These are phyloP conservation scores for Polyplosphaeria fusca DNA, from an alignment of 495 filamentous ascomycete genomes.

Conservation along the genomic window DNA sequence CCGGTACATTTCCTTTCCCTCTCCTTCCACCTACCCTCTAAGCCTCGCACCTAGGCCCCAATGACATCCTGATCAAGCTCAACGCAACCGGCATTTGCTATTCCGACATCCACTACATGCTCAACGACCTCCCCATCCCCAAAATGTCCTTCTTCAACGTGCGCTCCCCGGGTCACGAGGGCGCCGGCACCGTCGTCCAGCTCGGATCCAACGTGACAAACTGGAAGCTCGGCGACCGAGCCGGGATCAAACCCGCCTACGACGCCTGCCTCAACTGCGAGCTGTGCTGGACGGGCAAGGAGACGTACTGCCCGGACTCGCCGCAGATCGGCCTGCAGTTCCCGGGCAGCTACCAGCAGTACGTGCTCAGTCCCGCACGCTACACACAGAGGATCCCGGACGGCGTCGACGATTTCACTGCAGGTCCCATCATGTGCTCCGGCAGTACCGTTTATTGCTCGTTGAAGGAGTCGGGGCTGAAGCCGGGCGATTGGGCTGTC, in stretches of 20 bases:
- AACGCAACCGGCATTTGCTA: constrained; percentile 51
- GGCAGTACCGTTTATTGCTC: constrained; percentile 42
- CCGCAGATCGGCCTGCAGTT: constrained; percentile 13
- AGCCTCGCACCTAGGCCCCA: constrained; percentile 40
- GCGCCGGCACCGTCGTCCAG: too few relatives aligned
- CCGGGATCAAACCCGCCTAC: constrained; percentile 55
- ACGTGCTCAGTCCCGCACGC: constrained; percentile 41
- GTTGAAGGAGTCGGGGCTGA: constrained; percentile 41
- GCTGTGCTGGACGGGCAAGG: constrained; percentile 47
- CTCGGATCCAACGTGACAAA: too few relatives aligned
- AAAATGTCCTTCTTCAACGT: constrained; percentile 49
- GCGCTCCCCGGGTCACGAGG: constrained; percentile 50
- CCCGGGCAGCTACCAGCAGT: constrained; percentile 42
- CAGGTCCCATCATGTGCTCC: constrained; percentile 47
- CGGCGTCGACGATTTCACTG: constrained; percentile 42
- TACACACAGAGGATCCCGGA: constrained; percentile 46
- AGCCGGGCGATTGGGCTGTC: constrained; percentile 43
- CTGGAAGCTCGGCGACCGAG: constrained; percentile 58
- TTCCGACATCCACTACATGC: constrained; percentile 52
- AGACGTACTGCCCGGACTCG: constrained; percentile 42
- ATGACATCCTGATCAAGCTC: constrained; percentile 49
- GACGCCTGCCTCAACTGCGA: constrained; percentile 53
- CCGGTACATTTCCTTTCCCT: constrained; percentile 8
- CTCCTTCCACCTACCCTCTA: background rate
- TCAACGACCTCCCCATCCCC: constrained; percentile 45